Evolutionary conservation across 2,329 filamentous ascomycete genomes (phyloP).

Genomic region (Fusarium clavum): DNA sequence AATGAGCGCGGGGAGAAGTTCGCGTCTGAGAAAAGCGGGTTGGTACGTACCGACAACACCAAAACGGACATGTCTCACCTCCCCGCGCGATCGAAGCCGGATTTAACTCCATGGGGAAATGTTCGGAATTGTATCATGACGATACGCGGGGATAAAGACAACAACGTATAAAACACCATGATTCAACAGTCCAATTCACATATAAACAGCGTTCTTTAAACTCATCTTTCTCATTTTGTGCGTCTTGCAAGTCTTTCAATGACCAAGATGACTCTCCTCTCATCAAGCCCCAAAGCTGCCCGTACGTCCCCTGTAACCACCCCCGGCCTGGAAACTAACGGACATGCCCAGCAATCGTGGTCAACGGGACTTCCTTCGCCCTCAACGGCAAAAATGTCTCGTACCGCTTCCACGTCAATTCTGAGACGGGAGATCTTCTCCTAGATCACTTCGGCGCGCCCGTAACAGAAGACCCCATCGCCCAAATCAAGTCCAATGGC

Average conservation of each 20-base stretch:
- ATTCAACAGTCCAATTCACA: background rate
- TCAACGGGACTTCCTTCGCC: constrained; percentile 66
- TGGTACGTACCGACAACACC: background rate
- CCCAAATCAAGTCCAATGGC: constrained; percentile 50
- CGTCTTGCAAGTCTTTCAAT: accelerated
- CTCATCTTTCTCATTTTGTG: background rate
- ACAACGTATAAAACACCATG: background rate
- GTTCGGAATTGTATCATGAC: constrained; percentile 17
- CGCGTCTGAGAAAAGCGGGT: background rate
- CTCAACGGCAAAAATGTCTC: constrained; percentile 67
- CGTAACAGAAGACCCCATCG: constrained; percentile 62
- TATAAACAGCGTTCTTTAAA: background rate
- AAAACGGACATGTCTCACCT: background rate
- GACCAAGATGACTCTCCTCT: constrained; percentile 14
- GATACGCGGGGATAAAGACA: background rate
- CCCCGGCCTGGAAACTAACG: background rate
- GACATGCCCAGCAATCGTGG: constrained; percentile 60
- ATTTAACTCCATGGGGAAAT: constrained; percentile 37
- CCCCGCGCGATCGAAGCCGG: constrained; percentile 11
- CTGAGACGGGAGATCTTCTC: constrained; percentile 65
- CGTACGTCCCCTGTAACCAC: constrained; percentile 2
- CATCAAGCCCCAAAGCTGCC: background rate
- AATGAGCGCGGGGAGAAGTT: background rate
- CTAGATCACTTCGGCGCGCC: constrained; percentile 71
- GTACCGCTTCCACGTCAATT: constrained; percentile 73